Base-by-base conservation (phyloP, 2,329 filamentous ascomycete species). In the Nannizziopsis barbatae region DNA sequence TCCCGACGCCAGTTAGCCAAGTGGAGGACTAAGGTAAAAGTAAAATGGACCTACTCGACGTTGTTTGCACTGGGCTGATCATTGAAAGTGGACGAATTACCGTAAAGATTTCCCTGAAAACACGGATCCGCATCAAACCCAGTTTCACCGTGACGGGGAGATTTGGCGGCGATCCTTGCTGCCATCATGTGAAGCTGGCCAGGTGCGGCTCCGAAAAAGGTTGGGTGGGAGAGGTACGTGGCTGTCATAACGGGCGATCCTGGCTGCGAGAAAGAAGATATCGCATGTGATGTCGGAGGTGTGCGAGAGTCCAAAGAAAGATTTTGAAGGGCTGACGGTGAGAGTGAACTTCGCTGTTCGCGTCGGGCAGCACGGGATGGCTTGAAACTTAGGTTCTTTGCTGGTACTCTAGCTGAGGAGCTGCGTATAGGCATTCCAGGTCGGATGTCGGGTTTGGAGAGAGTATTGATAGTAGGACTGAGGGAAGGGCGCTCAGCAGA, bases 351-450 rank as follows among this genome's bases (percentile, higher is more conserved):
- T n/a, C 39, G 47, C 17, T 43, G 40, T 27, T 39, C 40, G 32
- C 47, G 40, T 38, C 14, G 37, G 30, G 44, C 30, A 47, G 33
- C 45, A 12, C 47, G 50, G 22, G 22, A 27, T 31, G 47, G 47
- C 39, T 40, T 71, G 68, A 18, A 66, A 61, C 70, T 73, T 73
- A 32, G 71, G 67, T 2, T 72, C 58, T 12, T 38, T 38, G 41
- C 27, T 42, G 17, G 30, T 33, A 27, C 30, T 36, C 5, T 20
- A 18, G 30, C 6, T 11, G 17, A n/a, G 35, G 45, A 35, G 14
- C 36, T 35, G 11, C 38, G 15, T 14, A 27, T 27, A 12, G 45
- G 5, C 45, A 47, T 47, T 35, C 45, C 31, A 41, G 17, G 44
- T 36, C 31, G 15, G 15, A 22, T 22, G 36, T 8, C 14, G 45